Base-by-base conservation (phyloP, 495 filamentous ascomycete genomes). In the Hamigera avellanea region DNA sequence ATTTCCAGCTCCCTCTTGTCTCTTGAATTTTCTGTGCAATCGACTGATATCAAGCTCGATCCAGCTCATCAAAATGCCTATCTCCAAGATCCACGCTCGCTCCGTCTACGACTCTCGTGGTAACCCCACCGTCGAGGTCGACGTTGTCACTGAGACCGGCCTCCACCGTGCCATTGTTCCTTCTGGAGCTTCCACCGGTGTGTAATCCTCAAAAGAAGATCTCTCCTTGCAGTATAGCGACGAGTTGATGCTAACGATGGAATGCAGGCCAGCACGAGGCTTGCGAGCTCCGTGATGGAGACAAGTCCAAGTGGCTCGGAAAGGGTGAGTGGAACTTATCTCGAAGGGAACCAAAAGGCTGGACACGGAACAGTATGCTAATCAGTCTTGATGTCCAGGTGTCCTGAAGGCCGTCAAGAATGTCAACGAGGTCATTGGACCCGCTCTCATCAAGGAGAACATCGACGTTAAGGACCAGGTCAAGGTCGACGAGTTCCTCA, bases 41-140 rank as follows among this genome's bases (percentile, higher is more conserved):
- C 43, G 43, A 56, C 48, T 48, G 44, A 53, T 44, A 26, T n/a
- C n/a, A 4, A 23, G 21, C 9, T 13, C 12, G 6, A 15, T 13
- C 12, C 28, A 30, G 28, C 26, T 36, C 30, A 19, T 46, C 61
- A 86, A 51, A 40, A 99, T 96, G 93, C 70, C 80, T 55, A 96
- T 99, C 73, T 77, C 81, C 59, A 95, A 95, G 77, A 83, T 99
- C 64, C 87, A 96, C 78, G 93, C 91, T 56, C 89, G 93, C 56
- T 85, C 79, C 48, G 86, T 99, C 70, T 99, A 99, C 75, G 93
- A 99, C 78, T 96, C 91, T 61, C 93, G 93, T 58, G 93, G 91
- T 59, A 96, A 94, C 74, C 86, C 86, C 47, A 93, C 86, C 59
- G 85, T 89, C 53, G 81, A 86, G 68, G 93, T 96, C 47, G 93